A percentile compares a stretch with the other conserved stretches of the same genome.
Evolutionary conservation across 768 basidiomycete species (phyloP).

Genomic region (Crucibulum laeve): DNA sequence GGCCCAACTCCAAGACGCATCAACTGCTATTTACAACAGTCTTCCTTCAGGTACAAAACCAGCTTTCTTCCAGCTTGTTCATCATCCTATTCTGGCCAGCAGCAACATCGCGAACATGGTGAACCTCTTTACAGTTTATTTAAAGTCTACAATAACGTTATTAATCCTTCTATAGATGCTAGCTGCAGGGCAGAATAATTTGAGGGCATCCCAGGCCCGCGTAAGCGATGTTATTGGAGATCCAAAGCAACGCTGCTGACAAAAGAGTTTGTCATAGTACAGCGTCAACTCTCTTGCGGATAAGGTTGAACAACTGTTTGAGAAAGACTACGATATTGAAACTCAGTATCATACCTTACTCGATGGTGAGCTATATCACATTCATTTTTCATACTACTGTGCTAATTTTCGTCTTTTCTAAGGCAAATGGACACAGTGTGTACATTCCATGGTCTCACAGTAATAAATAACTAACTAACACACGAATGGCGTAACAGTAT

Average conservation of each 20-base stretch:
- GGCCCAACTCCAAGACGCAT: constrained; percentile 41
- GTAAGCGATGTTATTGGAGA: constrained; percentile 14
- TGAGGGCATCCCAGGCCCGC: constrained; percentile 60
- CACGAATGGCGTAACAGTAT: constrained; percentile 29
- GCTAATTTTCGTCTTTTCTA: background rate
- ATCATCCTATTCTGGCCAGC: constrained; percentile 59
- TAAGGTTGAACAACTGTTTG: constrained; percentile 51
- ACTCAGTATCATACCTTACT: constrained; percentile 54
- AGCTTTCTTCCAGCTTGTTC: constrained; percentile 70
- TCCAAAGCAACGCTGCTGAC: background rate
- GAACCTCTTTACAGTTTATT: background rate
- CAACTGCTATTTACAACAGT: constrained; percentile 52
- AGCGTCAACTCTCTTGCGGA: constrained; percentile 57
- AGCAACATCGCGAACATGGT: constrained; percentile 52
- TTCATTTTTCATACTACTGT: background rate
- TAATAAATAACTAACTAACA: background rate
- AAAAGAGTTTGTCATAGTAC: constrained; percentile 19
- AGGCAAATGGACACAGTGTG: constrained; percentile 67
- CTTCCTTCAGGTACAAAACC: constrained; percentile 42
- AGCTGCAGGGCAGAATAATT: constrained; percentile 53
- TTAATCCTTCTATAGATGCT: constrained; percentile 30
- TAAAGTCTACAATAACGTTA: background rate
- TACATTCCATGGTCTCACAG: no score
- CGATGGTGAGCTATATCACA: constrained; percentile 31
- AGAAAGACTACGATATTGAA: constrained; percentile 58